phyloP scores from a whole-genome alignment of 768 basidiomycete species.

The Hygrocybe coccinea region DNA sequence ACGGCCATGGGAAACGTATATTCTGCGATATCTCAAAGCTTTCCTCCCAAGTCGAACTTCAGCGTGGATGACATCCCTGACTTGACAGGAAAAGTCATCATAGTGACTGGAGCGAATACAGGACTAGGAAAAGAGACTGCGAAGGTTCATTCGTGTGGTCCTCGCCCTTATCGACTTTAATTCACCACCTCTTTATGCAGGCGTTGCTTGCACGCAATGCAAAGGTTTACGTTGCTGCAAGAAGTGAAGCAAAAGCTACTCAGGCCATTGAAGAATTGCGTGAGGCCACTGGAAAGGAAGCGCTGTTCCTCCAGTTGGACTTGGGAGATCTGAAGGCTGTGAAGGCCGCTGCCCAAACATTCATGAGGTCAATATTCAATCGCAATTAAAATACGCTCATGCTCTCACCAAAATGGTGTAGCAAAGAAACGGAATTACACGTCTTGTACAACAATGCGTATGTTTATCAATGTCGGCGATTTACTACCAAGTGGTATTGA shows the following conservation, averaged over 20 bases:
- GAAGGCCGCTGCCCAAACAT: constrained; percentile 38
- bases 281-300: constrained; percentile 38
- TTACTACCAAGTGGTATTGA: background rate
- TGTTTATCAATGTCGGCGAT: constrained; percentile 16
- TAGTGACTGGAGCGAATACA: constrained; percentile 48
- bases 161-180: background rate
- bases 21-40: constrained; percentile 6
- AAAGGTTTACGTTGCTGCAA: constrained; percentile 48
- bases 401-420: background rate
- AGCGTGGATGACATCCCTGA: constrained; percentile 37
- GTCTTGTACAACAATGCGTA: constrained; percentile 50
- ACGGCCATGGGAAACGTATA: too few relatives aligned
- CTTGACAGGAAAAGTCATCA: constrained; percentile 38
- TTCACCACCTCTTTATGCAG: constrained; percentile 17
- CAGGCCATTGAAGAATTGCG: constrained; percentile 39
- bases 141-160: constrained; percentile 21
- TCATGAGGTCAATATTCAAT: constrained; percentile 25
- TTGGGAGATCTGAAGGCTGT: constrained; percentile 40
- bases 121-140: constrained; percentile 50
- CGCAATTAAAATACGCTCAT: background rate
- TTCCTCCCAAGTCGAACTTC: constrained; percentile 28
- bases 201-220: constrained; percentile 41
- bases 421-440: constrained; percentile 42
- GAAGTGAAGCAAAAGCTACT: constrained; percentile 38
- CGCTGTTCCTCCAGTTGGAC: constrained; percentile 42